These are phyloP conservation scores for Mentha longifolia DNA, from an alignment of 257 asterid species.

Conservation along the genomic window DNA sequence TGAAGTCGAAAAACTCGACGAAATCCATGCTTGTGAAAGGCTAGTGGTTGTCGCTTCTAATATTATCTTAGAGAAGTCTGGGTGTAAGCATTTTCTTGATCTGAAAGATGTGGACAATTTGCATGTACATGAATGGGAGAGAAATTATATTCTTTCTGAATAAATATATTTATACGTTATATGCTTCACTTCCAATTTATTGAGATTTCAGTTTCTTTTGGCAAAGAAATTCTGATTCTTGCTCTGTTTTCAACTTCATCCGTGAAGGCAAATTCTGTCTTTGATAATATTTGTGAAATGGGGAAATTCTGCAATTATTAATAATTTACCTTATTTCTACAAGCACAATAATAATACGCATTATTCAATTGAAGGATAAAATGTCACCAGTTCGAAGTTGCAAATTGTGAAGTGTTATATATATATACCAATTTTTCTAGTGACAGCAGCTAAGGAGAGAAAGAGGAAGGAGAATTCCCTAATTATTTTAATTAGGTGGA, in stretches of 20 bases:
- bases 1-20: slow-evolving; percentile 54
- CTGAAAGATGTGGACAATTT: slow-evolving; percentile 49
- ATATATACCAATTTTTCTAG: too few relatives aligned
- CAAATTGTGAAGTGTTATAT: too few relatives aligned
- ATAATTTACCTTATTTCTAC: neutral
- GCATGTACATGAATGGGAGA: slow-evolving; percentile 67
- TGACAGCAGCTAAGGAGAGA: too few relatives aligned
- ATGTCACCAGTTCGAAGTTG: too few relatives aligned
- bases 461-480: too few relatives aligned
- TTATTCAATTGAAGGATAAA: neutral
- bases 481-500: too few relatives aligned
- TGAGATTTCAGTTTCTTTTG: slow-evolving; percentile 14
- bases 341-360: neutral
- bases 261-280: neutral
- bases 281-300: too few relatives aligned
- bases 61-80: slow-evolving; percentile 44
- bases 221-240: neutral
- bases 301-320: neutral
- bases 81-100: slow-evolving; percentile 39
- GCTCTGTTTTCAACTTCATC: neutral
- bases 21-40: slow-evolving; percentile 73
- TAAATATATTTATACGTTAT: slow-evolving; percentile 22
- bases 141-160: slow-evolving; percentile 43
- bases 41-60: slow-evolving; percentile 62
- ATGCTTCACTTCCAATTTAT: slow-evolving; percentile 7